Percentiles rank a stretch among this genome's conserved stretches.
Evolutionary conservation across 495 filamentous ascomycete species (phyloP).

Genomic region (Bacidia rubella): DNA sequence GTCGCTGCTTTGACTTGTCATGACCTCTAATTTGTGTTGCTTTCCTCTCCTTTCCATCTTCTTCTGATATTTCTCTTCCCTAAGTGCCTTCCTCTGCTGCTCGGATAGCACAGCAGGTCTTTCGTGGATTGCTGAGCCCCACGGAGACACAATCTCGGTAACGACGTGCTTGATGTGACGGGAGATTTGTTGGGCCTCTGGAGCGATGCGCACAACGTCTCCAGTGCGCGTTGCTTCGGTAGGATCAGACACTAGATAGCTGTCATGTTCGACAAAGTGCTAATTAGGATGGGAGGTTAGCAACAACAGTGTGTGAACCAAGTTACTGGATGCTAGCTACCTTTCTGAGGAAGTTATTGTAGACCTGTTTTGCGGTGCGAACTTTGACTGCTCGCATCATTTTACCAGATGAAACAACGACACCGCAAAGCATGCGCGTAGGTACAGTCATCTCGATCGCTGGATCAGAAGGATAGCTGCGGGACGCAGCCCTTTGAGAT

Average conservation of each 20-base stretch:
- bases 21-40: neutral
- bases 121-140: constrained; percentile 40
- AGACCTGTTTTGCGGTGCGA: constrained; percentile 23
- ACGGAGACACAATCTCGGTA: constrained; percentile 50
- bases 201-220: constrained; percentile 52
- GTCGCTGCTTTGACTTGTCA: neutral
- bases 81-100: constrained; percentile 35
- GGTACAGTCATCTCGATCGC: constrained; percentile 5
- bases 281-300: constrained; percentile 14
- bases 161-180: constrained; percentile 54
- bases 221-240: constrained; percentile 47
- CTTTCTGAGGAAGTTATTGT: constrained; percentile 34
- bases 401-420: constrained; percentile 54
- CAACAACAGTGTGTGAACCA: neutral
- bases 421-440: constrained; percentile 27
- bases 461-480: no score
- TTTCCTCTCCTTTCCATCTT: constrained; percentile 26
- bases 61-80: constrained; percentile 17
- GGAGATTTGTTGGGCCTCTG: constrained; percentile 32
- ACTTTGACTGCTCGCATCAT: constrained; percentile 64
- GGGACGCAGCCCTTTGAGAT: no score
- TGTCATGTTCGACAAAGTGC: constrained; percentile 25
- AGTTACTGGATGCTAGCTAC: constrained; percentile 18
- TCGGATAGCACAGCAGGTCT: constrained; percentile 42
- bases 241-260: constrained; percentile 56